Evolutionary conservation across 176 grass and related monocot species (phyloP).

Genomic region (Cymbopogon citratus): DNA sequence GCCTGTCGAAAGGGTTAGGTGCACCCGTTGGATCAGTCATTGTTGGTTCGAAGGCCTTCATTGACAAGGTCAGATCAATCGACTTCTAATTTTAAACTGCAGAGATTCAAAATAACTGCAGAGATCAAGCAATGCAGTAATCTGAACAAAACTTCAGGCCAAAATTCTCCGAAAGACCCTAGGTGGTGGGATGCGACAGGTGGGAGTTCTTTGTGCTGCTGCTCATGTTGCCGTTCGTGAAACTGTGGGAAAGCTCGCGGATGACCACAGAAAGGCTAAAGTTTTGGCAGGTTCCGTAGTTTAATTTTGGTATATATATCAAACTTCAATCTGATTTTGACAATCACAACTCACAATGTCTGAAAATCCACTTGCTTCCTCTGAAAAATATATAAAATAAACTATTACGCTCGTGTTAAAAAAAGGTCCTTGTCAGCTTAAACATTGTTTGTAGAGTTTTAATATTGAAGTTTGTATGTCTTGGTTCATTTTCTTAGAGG

Average conservation of each 20-base stretch:
- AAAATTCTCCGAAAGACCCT: conserved; percentile 87
- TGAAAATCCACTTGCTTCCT: no score
- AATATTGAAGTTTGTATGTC: background rate
- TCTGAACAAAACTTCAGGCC: conserved; percentile 39
- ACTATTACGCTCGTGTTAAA: no score
- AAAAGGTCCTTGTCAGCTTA: no score
- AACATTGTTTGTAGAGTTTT: no score
- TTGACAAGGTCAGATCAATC: conserved; percentile 20
- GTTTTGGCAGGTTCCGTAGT: conserved; percentile 54
- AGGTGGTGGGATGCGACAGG: conserved; percentile 94
- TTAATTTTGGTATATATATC: background rate
- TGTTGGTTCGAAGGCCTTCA: conserved; percentile 66
- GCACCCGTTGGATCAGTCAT: conserved; percentile 90
- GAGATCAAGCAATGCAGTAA: background rate
- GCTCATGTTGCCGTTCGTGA: conserved; percentile 72
- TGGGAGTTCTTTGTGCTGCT: conserved; percentile 84
- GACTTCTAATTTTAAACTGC: background rate
- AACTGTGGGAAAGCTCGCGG: conserved; percentile 55
- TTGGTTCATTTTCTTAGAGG: conserved; percentile 44
- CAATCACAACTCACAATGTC: no score
- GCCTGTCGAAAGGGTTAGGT: conserved; percentile 90
- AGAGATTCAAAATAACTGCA: background rate
- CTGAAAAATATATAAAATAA: no score
- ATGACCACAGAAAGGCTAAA: conserved; percentile 87
- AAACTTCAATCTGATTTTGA: background rate